Evolutionary conservation across 768 basidiomycete genomes (phyloP), one percentile per base, ranked within the genome.

Genomic region (Peribolospora kevripleyi): DNA sequence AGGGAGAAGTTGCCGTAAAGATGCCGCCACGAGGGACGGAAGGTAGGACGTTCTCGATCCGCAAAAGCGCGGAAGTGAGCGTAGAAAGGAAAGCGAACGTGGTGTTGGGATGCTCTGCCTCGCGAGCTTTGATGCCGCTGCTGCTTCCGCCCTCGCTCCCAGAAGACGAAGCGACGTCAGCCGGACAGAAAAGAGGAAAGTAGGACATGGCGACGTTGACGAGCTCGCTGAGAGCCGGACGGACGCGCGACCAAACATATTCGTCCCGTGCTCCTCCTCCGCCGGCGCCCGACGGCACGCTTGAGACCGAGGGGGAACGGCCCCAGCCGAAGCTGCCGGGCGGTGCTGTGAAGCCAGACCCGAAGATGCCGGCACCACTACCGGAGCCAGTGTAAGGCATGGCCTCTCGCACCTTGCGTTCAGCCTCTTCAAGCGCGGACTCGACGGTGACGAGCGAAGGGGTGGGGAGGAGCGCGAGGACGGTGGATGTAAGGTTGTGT

Each of bases 81-180:
- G 58, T 57, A 46, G 58, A 42, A 38, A 64, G 62, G 58, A 63
- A 60, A 39, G 58, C 40, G 53, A 64, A 63, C 0, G 54, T 54
- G 10, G 59, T 61, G 9, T 59, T 55, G 2, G 63, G 63, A 55
- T 63, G 62, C 37, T 40, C 36, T 3, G 25, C 25, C 25, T 25
- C 25, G 25, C 25, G 25, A 25, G 25, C 25, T 25, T 25, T 25
- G 25, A 25, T 55, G 41, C 42, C 42, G 8, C 10, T 56, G 50
- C 41, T 25, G 43, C 14, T 6, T 3, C 11, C 7, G 40, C 48
- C 43, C 41, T 48, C 11, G 11, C 10, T 43, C 53, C 39, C 42
- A 54, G 13, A n/a, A 38, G 46, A 52, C 48, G 45, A 50, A 40
- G 51, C 42, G 14, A 56, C 45, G 40, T 57, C 48, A 36, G 56